Evolutionary conservation across 805 yeast species (phyloP).

Genomic region (Candida odintsovae): DNA sequence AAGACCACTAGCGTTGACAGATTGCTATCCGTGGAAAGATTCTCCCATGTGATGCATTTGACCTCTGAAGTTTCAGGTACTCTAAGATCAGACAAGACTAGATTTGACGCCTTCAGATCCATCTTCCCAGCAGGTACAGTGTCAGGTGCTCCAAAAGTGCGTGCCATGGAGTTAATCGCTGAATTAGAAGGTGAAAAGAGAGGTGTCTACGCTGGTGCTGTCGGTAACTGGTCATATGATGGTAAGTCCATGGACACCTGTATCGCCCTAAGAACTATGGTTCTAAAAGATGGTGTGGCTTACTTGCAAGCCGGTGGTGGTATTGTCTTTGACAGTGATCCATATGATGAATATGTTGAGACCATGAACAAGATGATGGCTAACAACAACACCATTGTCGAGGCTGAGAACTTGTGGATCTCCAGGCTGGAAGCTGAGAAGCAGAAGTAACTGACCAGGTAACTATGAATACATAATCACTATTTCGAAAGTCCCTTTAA

Average conservation of each 20-base stretch:
- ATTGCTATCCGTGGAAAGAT: conserved; percentile 82
- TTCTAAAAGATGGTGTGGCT: conserved; percentile 82
- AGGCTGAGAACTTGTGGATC: conserved; percentile 81
- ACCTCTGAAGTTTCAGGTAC: conserved; percentile 94
- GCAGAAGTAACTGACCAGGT: conserved; percentile 9
- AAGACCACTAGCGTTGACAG: conserved; percentile 79
- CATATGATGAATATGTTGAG: conserved; percentile 90
- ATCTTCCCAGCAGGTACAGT: conserved; percentile 99
- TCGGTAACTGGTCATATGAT: conserved; percentile 96
- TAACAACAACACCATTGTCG: conserved; percentile 82
- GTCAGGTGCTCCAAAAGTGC: conserved; percentile 96
- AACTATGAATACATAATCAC: too few species aligned
- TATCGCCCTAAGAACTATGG: conserved; percentile 96
- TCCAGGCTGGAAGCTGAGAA: conserved; percentile 29
- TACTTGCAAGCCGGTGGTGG: conserved; percentile 99
- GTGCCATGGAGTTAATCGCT: conserved; percentile 91
- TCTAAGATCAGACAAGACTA: conserved; percentile 71
- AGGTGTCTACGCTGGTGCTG: conserved; percentile 98
- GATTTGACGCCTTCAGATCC: conserved; percentile 96
- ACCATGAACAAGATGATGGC: conserved; percentile 97
- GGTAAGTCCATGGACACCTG: conserved; percentile 96
- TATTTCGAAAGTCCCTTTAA: too few species aligned
- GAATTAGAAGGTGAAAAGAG: conserved; percentile 88
- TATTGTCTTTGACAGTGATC: conserved; percentile 91
- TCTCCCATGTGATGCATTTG: conserved; percentile 95